Evolutionary conservation across 805 yeast genomes (phyloP).

Genomic region (Tetrapisispora phaffii): DNA sequence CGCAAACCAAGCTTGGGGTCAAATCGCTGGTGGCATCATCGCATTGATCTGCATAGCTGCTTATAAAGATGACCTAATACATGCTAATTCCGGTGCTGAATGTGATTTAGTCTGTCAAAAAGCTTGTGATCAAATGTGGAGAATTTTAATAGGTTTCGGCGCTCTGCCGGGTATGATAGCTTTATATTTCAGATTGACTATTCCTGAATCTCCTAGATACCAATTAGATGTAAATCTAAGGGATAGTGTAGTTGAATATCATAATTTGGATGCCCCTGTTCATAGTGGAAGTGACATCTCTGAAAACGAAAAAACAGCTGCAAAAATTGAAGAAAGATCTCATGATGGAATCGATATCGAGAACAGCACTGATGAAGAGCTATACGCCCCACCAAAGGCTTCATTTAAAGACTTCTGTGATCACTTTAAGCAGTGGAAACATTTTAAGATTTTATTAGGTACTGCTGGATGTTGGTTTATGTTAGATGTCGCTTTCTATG

Average conservation of each 20-base stretch:
- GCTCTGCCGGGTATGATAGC: constrained; percentile 82
- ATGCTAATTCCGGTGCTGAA: constrained; percentile 43
- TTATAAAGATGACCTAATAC: constrained; percentile 52
- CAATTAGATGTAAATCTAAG: constrained; percentile 58
- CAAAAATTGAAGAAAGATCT: background rate
- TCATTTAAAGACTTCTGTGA: constrained; percentile 58
- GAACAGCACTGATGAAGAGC: background rate
- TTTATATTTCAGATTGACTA: constrained; percentile 83
- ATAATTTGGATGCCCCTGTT: background rate
- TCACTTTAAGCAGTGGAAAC: constrained; percentile 81
- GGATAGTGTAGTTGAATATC: constrained; percentile 1
- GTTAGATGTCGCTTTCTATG: constrained; percentile 85
- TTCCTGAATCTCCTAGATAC: constrained; percentile 92
- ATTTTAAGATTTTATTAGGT: constrained; percentile 73
- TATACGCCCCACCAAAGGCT: constrained; percentile 58
- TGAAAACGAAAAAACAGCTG: background rate
- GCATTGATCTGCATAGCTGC: constrained; percentile 69
- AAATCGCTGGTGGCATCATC: constrained; percentile 76
- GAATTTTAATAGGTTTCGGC: constrained; percentile 82
- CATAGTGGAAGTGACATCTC: background rate
- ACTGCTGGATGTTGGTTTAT: constrained; percentile 89
- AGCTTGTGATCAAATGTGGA: constrained; percentile 92
- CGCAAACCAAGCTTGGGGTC: constrained; percentile 97
- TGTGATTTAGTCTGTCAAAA: constrained; percentile 60
- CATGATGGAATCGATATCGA: background rate